Conservation (phyloP, 2,329 filamentous ascomycete species). For the Aspergillus neotritici region DNA sequence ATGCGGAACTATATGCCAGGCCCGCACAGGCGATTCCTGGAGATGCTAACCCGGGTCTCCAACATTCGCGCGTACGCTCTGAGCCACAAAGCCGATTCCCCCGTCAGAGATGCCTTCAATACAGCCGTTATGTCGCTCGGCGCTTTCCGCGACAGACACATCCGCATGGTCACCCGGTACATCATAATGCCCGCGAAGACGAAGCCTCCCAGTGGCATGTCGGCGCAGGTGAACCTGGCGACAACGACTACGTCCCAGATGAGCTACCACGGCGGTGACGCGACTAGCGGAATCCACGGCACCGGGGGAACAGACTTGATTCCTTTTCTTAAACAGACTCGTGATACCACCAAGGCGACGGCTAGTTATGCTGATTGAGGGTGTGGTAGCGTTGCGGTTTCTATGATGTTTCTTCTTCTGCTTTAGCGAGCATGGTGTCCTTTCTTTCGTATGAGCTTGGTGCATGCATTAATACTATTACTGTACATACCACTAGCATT, state of each 20-base stretch:
- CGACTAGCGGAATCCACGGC: constrained; percentile 39
- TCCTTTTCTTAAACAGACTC: constrained; percentile 48
- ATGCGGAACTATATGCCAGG: constrained; percentile 54
- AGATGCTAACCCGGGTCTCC: constrained; percentile 40
- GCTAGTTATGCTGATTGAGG: constrained; percentile 23
- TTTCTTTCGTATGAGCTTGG: background rate
- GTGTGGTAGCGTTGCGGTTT: background rate
- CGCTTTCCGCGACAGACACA: constrained; percentile 47
- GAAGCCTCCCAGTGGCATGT: constrained; percentile 10
- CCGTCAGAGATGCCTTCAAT: constrained; percentile 43
- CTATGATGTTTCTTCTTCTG: background rate
- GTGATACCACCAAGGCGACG: constrained; percentile 46
- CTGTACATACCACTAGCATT: no score
- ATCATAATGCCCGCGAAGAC: constrained; percentile 43
- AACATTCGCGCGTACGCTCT: constrained; percentile 45
- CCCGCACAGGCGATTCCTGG: constrained; percentile 47
- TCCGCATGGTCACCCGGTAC: constrained; percentile 50
- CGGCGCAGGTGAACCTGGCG: constrained; percentile 38
- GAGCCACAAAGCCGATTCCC: constrained; percentile 25
- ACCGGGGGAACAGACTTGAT: constrained; percentile 51
- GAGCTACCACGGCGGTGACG: constrained; percentile 24
- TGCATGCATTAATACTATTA: background rate
- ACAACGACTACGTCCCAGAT: constrained; percentile 39
- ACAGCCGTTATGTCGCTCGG: constrained; percentile 42
- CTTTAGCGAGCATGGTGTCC: background rate